Evolutionary conservation across 2,329 filamentous ascomycete genomes (phyloP).

Genomic region (Colletotrichum somersetense): DNA sequence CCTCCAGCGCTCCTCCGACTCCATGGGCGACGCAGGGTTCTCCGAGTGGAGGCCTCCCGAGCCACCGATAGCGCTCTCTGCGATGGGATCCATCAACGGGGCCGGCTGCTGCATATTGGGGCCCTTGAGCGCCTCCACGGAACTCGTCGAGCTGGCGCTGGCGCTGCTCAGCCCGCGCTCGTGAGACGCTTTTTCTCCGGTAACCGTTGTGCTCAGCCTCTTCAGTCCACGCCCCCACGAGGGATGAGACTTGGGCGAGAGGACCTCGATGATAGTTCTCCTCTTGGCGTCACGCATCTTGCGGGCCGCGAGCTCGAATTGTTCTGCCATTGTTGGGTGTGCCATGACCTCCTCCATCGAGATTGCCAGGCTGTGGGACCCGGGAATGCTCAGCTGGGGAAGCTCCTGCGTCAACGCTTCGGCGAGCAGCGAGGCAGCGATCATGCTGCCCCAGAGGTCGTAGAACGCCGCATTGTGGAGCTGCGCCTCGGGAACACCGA

Average conservation of each 20-base stretch:
- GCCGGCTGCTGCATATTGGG: not conserved
- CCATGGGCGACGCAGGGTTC: slow-evolving; percentile 4
- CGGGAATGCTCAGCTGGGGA: slow-evolving; percentile 52
- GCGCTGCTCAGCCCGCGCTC: slow-evolving; percentile 16
- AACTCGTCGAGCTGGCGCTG: slow-evolving; percentile 28
- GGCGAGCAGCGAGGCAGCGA: slow-evolving; percentile 62
- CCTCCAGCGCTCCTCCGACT: slow-evolving; percentile 28
- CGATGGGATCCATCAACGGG: slow-evolving; percentile 25
- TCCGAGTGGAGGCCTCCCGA: not conserved
- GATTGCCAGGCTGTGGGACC: slow-evolving; percentile 55
- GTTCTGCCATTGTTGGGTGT: slow-evolving; percentile 62
- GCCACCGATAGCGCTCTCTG: not conserved
- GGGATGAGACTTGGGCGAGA: slow-evolving; percentile 43
- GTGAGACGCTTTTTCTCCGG: not conserved
- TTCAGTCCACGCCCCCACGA: slow-evolving; percentile 30
- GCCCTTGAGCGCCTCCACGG: slow-evolving; percentile 15
- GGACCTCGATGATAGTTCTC: slow-evolving; percentile 35
- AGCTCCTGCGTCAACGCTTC: slow-evolving; percentile 59
- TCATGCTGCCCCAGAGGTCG: slow-evolving; percentile 62
- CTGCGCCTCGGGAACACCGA: slow-evolving; percentile 56
- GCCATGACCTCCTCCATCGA: slow-evolving; percentile 63
- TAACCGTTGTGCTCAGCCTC: slow-evolving; percentile 28
- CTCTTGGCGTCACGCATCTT: slow-evolving; percentile 44
- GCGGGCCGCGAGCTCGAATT: slow-evolving; percentile 59
- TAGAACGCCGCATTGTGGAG: slow-evolving; percentile 63